Evolutionary conservation across 352 stramenopile genomes (phyloP).

Genomic region (Pythium utonaiense): DNA sequence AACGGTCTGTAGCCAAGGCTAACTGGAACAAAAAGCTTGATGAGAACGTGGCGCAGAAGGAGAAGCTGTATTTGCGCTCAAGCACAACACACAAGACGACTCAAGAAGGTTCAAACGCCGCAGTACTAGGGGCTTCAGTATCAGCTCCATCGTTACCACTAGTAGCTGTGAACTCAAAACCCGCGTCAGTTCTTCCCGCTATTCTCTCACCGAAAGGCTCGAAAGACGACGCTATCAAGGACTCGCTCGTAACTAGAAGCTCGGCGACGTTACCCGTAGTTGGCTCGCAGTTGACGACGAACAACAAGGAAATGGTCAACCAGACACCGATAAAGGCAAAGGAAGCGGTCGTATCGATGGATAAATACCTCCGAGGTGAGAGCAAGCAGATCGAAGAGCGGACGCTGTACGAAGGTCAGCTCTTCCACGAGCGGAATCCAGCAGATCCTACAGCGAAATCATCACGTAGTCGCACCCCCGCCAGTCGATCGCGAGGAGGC

Average conservation of each 20-base stretch:
- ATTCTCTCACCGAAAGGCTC: conserved; percentile 13
- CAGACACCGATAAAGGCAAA: conserved; percentile 5
- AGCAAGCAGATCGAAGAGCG: conserved; percentile 43
- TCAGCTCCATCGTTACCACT: not conserved
- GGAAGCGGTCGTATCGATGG: conserved; percentile 35
- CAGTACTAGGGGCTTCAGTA: not conserved
- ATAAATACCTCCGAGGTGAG: conserved; percentile 61
- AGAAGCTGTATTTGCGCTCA: conserved; percentile 39
- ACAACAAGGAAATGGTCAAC: conserved; percentile 1
- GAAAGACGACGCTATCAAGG: not conserved
- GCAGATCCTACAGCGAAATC: not conserved
- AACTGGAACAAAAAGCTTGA: conserved; percentile 44
- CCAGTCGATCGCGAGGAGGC: not conserved
- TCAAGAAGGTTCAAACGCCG: not conserved
- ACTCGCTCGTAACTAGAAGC: not conserved
- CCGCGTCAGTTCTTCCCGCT: not conserved
- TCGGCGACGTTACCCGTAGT: conserved; percentile 7
- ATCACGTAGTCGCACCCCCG: not conserved
- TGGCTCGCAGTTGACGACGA: not conserved
- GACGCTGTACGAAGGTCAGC: conserved; percentile 30
- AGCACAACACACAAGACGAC: not conserved
- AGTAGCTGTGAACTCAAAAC: not conserved
- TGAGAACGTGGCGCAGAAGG: conserved; percentile 46
- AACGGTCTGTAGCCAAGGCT: conserved; percentile 28
- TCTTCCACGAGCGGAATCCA: conserved; percentile 28